Conservation (phyloP, 1,284 basidiomycete genomes). For the Xerocomus minutiporus region DNA sequence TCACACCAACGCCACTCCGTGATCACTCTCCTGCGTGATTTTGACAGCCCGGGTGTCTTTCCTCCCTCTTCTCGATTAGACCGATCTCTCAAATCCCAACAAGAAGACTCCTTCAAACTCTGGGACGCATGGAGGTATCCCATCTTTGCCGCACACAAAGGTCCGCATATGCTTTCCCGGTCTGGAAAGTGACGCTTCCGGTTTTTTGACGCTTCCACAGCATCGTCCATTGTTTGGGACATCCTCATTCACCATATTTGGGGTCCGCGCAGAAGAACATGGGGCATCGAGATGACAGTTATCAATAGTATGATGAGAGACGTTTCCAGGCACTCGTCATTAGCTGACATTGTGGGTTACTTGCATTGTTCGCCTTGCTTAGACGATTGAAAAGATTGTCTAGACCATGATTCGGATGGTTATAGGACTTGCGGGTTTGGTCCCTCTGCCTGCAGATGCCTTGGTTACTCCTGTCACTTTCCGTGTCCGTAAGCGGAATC, state of each 20-base stretch:
- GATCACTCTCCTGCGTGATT: slow-evolving; percentile 47
- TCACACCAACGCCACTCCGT: slow-evolving; percentile 21
- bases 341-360: slow-evolving; percentile 76
- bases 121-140: slow-evolving; percentile 72
- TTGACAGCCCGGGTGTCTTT: slow-evolving; percentile 59
- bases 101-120: slow-evolving; percentile 49
- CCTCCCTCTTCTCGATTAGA: slow-evolving; percentile 69
- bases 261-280: slow-evolving; percentile 80
- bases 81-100: slow-evolving; percentile 53
- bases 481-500: slow-evolving; percentile 65
- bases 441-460: slow-evolving; percentile 90
- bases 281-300: slow-evolving; percentile 88
- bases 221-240: slow-evolving; percentile 63
- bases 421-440: slow-evolving; percentile 77
- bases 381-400: slow-evolving; percentile 7
- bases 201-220: slow-evolving; percentile 36
- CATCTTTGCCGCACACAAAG: slow-evolving; percentile 59
- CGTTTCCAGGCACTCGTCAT: slow-evolving; percentile 74
- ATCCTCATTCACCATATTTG: slow-evolving; percentile 69
- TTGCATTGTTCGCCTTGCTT: background rate
- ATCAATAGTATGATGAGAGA: slow-evolving; percentile 84
- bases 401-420: slow-evolving; percentile 73
- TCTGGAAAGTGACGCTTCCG: background rate
- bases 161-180: slow-evolving; percentile 36
- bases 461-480: slow-evolving; percentile 95